Percentiles rank a stretch among this genome's conserved stretches.
Evolutionary conservation across 371 early-diverging fungal genomes (phyloP).

Genomic region (Capillidium heterosporum): DNA sequence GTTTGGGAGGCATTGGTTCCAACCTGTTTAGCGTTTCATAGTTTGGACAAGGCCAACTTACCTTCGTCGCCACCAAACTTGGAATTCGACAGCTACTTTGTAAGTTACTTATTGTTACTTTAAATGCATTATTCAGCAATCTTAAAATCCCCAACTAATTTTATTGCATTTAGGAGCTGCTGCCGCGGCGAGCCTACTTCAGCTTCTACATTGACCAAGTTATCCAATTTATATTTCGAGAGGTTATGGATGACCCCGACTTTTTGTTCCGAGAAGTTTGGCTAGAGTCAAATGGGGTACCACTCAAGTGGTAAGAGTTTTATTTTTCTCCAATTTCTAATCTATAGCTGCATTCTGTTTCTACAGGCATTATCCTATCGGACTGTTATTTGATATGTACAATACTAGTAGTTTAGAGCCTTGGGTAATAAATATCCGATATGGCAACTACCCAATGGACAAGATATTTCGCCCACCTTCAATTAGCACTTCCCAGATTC

Average conservation of each 20-base stretch:
- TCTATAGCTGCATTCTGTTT: neutral
- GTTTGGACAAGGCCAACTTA: neutral
- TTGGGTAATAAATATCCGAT: neutral
- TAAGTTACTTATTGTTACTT: neutral
- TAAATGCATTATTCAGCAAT: neutral
- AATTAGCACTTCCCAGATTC: neutral
- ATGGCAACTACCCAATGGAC: neutral
- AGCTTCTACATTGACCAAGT: neutral
- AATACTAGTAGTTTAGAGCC: neutral
- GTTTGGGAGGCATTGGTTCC: no score
- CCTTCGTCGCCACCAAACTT: neutral
- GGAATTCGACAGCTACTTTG: neutral
- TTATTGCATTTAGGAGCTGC: neutral
- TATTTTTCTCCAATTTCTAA: neutral
- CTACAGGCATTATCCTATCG: neutral
- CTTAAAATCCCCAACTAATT: neutral
- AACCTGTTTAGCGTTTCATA: no score
- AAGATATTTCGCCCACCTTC: neutral
- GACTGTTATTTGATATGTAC: neutral
- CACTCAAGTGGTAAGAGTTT: neutral
- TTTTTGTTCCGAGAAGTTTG: neutral
- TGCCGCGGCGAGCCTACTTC: neutral
- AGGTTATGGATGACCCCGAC: neutral
- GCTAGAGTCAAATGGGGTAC: no score
- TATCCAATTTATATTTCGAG: neutral